Percentiles rank a stretch among this genome's conserved stretches.
These are phyloP conservation scores for Endothia cerciana DNA, from an alignment of 2,329 filamentous ascomycete genomes.

Conservation along the genomic window DNA sequence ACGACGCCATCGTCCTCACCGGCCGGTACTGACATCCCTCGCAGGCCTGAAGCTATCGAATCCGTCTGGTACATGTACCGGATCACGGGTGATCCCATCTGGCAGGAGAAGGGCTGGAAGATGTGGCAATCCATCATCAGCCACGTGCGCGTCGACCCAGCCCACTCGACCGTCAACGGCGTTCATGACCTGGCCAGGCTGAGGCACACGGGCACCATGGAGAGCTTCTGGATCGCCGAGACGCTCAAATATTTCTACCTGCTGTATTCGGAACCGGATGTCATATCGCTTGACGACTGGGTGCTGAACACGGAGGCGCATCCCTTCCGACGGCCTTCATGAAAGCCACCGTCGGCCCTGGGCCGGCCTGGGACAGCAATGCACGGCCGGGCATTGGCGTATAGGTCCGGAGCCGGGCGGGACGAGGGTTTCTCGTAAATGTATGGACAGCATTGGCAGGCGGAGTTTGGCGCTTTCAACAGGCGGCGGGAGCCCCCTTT, in stretches of 20 bases:
- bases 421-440: not conserved
- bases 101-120: slow-evolving; percentile 82
- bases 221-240: slow-evolving; percentile 90
- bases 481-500: no score
- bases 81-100: slow-evolving; percentile 75
- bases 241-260: slow-evolving; percentile 93
- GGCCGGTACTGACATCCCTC: slow-evolving; percentile 29
- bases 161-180: slow-evolving; percentile 71
- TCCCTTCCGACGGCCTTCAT: slow-evolving; percentile 54
- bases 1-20: no score
- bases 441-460: slow-evolving; percentile 11
- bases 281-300: slow-evolving; percentile 71
- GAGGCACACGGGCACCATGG: slow-evolving; percentile 67
- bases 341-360: not conserved
- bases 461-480: slow-evolving; percentile 21
- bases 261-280: slow-evolving; percentile 69
- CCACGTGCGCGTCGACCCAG: slow-evolving; percentile 67
- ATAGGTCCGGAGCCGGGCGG: no score
- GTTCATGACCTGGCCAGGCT: slow-evolving; percentile 49
- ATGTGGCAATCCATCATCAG: slow-evolving; percentile 78
- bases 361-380: not conserved
- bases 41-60: slow-evolving; percentile 82
- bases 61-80: slow-evolving; percentile 90
- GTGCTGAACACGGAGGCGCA: slow-evolving; percentile 69
- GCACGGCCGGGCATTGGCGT: not conserved